phyloP scores from a whole-genome alignment of 345 rosid species.

The Anastatica hierochuntica region DNA sequence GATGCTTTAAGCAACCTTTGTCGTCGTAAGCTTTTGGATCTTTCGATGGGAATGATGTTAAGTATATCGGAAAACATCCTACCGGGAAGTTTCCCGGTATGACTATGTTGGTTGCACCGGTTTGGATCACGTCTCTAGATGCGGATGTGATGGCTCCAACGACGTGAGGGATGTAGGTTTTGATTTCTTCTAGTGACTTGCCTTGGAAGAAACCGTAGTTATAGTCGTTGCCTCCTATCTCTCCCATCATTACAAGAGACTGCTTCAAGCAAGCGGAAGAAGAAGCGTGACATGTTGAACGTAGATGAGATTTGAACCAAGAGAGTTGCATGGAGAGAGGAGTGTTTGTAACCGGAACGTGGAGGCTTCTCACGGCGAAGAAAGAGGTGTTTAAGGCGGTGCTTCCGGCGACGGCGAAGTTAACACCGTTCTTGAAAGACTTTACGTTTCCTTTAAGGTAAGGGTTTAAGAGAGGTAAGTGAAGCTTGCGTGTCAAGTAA shows the following conservation, averaged over 20 bases:
- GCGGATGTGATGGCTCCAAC: slow-evolving; percentile 26
- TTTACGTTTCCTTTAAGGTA: slow-evolving; percentile 14
- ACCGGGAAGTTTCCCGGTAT: slow-evolving; percentile 16
- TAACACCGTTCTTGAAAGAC: slow-evolving; percentile 15
- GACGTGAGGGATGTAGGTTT: slow-evolving; percentile 25
- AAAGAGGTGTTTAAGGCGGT: slow-evolving; percentile 17
- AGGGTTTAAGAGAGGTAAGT: slow-evolving; percentile 24
- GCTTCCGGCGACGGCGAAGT: slow-evolving; percentile 32
- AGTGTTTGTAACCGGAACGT: slow-evolving; percentile 22
- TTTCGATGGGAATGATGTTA: slow-evolving; percentile 7
- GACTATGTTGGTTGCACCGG: slow-evolving; percentile 17
- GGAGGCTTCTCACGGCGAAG: slow-evolving; percentile 6
- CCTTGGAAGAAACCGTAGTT: slow-evolving; percentile 25
- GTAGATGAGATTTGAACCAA: slow-evolving; percentile 25
- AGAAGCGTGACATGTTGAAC: neutral
- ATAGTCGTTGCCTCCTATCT: slow-evolving; percentile 35
- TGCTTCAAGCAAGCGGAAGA: slow-evolving; percentile 14
- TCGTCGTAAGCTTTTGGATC: slow-evolving; percentile 21
- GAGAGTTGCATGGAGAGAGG: slow-evolving; percentile 23
- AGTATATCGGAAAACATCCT: slow-evolving; percentile 20
- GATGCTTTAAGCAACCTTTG: slow-evolving; percentile 11
- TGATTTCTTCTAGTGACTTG: slow-evolving; percentile 11
- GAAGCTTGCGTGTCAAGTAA: slow-evolving; percentile 18
- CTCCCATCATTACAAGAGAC: slow-evolving; percentile 27
- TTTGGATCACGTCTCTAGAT: slow-evolving; percentile 16